Conservation (phyloP, 371 early-diverging fungal genomes). For the Mucor lusitanicus region DNA sequence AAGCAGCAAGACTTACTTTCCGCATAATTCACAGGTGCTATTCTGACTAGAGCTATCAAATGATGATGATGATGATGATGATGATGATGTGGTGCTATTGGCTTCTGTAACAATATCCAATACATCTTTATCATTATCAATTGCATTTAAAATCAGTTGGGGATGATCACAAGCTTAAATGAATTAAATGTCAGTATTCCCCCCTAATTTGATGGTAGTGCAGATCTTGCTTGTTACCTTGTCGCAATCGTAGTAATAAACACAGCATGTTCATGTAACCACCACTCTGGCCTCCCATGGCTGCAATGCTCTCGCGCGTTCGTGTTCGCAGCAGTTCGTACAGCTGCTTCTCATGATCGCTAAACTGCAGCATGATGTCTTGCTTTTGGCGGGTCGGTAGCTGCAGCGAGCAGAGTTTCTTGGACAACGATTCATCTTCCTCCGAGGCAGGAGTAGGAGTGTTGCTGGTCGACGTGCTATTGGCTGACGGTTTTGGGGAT, state of each 20-base stretch:
- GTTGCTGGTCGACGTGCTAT: background rate
- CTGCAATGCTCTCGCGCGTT: conserved; percentile 44
- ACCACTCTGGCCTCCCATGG: conserved; percentile 43
- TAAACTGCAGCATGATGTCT: conserved; percentile 53
- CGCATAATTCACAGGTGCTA: conserved; percentile 35
- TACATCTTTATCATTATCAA: conserved; percentile 47
- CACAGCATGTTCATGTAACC: conserved; percentile 63
- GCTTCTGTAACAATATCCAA: conserved; percentile 25
- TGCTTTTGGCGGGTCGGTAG: conserved; percentile 64
- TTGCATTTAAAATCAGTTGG: conserved; percentile 69
- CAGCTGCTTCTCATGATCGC: conserved; percentile 56
- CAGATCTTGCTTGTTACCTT: conserved; percentile 28
- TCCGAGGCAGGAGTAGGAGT: background rate
- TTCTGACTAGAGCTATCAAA: background rate
- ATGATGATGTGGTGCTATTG: background rate
- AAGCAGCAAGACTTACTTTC: conserved; percentile 21
- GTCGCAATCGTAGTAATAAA: conserved; percentile 57
- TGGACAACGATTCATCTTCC: conserved; percentile 19
- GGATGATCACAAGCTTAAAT: conserved; percentile 72
- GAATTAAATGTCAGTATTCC: background rate
- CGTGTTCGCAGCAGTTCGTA: conserved; percentile 62
- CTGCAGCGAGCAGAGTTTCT: conserved; percentile 61
- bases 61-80: background rate
- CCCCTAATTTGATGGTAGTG: background rate
- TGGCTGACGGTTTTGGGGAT: background rate